These are phyloP conservation scores for Alternaria brassicae DNA, from an alignment of 2,329 filamentous ascomycete species.

Conservation along the genomic window DNA sequence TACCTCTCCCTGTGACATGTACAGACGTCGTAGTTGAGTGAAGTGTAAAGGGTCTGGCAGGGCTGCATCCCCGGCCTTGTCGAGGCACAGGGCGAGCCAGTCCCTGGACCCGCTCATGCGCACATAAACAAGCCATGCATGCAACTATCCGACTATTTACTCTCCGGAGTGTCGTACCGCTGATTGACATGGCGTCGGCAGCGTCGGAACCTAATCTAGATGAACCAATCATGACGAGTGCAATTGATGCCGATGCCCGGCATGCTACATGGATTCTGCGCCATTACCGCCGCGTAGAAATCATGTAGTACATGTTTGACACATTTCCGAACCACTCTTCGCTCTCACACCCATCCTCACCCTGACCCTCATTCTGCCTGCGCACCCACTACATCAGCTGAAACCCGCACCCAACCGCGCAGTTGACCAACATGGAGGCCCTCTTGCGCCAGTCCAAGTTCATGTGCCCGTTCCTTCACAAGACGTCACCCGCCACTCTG, in stretches of 20 bases:
- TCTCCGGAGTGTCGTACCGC: constrained; percentile 13
- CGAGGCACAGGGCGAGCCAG: neutral
- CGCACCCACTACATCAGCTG: neutral
- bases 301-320: constrained; percentile 16
- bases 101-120: constrained; percentile 12
- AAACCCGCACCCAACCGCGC: constrained; percentile 2
- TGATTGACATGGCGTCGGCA: constrained; percentile 27
- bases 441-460: constrained; percentile 93
- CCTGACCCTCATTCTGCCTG: neutral
- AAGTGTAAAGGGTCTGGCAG: neutral
- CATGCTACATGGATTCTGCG: constrained; percentile 30
- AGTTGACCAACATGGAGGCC: constrained; percentile 75
- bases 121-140: constrained; percentile 19
- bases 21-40: neutral
- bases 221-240: constrained; percentile 32
- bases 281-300: constrained; percentile 20
- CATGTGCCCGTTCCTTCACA: constrained; percentile 97
- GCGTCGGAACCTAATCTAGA: constrained; percentile 1
- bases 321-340: constrained; percentile 15
- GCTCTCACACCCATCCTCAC: neutral
- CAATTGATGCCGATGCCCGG: constrained; percentile 39
- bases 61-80: neutral
- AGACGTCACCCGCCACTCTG: constrained; percentile 88
- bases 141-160: constrained; percentile 22
- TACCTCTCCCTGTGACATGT: neutral